Percentiles rank a stretch among this genome's conserved stretches.
phyloP scores from a whole-genome alignment of 768 basidiomycete genomes.

The Auricularia cornea region DNA sequence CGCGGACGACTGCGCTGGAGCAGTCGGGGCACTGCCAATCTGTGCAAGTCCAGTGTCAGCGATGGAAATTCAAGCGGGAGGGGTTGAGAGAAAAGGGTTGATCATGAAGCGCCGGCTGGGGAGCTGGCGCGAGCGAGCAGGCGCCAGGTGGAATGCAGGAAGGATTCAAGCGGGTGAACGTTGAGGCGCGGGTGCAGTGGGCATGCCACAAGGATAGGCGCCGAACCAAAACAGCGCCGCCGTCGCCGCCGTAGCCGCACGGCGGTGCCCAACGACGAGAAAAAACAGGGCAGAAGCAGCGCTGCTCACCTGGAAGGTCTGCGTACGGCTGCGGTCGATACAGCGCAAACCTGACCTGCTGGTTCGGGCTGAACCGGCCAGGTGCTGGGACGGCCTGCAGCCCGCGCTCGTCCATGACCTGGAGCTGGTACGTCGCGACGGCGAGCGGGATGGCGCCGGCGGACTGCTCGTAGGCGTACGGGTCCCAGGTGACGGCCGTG shows the following conservation, averaged over 20 bases:
- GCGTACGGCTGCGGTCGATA: conserved; percentile 74
- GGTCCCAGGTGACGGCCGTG: conserved; percentile 71
- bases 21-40: conserved; percentile 34
- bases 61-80: neutral
- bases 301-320: conserved; percentile 44
- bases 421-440: conserved; percentile 66
- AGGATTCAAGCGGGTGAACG: too few species aligned
- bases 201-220: neutral
- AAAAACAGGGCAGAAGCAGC: neutral
- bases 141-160: neutral
- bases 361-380: conserved; percentile 64
- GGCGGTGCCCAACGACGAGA: too few species aligned
- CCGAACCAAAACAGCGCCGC: too few species aligned
- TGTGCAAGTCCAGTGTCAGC: neutral
- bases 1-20: conserved; percentile 18
- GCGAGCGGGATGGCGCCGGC: conserved; percentile 60
- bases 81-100: neutral
- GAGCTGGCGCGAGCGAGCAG: neutral
- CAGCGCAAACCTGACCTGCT: conserved; percentile 68
- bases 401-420: conserved; percentile 78
- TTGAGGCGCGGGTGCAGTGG: neutral
- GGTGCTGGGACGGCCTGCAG: conserved; percentile 46
- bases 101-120: neutral
- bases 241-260: too few species aligned
- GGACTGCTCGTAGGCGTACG: conserved; percentile 62